A percentile compares a stretch with the other conserved stretches of the same genome.
Evolutionary conservation across 768 basidiomycete genomes (phyloP).

Genomic region (Lyophyllum semitale): DNA sequence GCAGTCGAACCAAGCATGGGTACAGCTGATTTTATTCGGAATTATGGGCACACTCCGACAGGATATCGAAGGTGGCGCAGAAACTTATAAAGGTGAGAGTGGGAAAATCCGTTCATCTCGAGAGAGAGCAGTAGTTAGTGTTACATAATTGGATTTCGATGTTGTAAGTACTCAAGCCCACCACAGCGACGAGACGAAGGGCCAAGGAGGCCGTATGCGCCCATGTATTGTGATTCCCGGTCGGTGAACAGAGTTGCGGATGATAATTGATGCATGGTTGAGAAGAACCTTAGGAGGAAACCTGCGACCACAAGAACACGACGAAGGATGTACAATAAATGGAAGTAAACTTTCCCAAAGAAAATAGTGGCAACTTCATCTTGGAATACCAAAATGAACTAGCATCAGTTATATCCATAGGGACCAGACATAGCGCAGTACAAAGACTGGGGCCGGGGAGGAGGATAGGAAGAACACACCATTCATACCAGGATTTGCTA

Average conservation of each 20-base stretch:
- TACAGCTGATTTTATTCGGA: not conserved
- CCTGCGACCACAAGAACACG: no score
- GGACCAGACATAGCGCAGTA: no score
- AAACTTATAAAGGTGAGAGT: slow-evolving; percentile 18
- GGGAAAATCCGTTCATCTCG: not conserved
- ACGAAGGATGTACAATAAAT: no score
- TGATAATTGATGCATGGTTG: no score
- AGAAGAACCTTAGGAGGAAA: no score
- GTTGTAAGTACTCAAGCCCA: slow-evolving; percentile 13
- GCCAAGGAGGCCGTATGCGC: slow-evolving; percentile 24
- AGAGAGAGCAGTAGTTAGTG: no score
- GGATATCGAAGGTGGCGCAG: slow-evolving; percentile 20
- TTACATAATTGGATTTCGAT: not conserved
- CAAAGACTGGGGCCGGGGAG: no score
- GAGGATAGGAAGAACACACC: no score
- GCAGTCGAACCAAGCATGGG: not conserved
- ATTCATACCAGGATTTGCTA: not conserved
- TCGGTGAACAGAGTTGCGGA: not conserved
- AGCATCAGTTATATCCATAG: no score
- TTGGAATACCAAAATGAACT: no score
- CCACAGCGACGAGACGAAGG: slow-evolving; percentile 27
- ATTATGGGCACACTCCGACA: slow-evolving; percentile 23
- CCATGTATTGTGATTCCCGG: slow-evolving; percentile 33
- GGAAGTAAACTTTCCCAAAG: no score
- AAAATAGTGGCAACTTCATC: no score